Percentiles rank a stretch among this genome's conserved stretches.
phyloP scores from a whole-genome alignment of 108 stramenopile species.

The Pinguiococcus pyrenoidosus region DNA sequence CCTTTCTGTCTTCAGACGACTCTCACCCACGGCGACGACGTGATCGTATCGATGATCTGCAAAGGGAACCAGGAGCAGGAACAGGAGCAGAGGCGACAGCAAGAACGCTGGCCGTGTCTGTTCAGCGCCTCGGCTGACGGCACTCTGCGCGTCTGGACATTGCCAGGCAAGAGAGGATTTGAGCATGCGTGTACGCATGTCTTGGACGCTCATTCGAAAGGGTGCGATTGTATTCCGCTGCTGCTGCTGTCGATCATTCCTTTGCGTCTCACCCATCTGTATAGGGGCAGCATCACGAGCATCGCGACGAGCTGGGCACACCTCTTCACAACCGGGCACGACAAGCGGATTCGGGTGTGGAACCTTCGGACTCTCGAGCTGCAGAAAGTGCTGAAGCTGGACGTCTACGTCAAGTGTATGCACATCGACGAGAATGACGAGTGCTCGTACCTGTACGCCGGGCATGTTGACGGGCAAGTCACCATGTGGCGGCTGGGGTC shows the following conservation, averaged over 20 bases:
- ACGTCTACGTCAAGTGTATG: neutral
- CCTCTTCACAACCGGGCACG: neutral
- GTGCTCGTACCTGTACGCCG: too few relatives aligned
- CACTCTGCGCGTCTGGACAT: neutral
- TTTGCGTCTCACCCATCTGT: neutral
- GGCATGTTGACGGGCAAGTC: too few relatives aligned
- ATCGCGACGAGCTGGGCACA: neutral
- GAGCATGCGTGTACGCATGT: too few relatives aligned
- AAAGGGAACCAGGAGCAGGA: neutral
- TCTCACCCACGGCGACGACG: neutral
- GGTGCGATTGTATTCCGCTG: too few relatives aligned
- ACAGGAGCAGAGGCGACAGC: too few relatives aligned
- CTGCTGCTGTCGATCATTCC: too few relatives aligned
- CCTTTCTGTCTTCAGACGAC: neutral
- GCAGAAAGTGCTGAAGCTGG: neutral
- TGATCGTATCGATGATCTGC: neutral
- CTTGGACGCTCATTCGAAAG: neutral
- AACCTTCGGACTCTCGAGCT: neutral
- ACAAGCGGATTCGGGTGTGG: neutral
- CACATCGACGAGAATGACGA: neutral
- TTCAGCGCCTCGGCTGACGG: constrained; percentile 1
- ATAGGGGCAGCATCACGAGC: neutral
- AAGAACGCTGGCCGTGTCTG: too few relatives aligned
- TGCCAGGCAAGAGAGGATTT: too few relatives aligned
- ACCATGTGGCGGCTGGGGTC: too few relatives aligned